phyloP scores from a whole-genome alignment of 2,329 filamentous ascomycete genomes.

The Calcarisporium arbuscula region DNA sequence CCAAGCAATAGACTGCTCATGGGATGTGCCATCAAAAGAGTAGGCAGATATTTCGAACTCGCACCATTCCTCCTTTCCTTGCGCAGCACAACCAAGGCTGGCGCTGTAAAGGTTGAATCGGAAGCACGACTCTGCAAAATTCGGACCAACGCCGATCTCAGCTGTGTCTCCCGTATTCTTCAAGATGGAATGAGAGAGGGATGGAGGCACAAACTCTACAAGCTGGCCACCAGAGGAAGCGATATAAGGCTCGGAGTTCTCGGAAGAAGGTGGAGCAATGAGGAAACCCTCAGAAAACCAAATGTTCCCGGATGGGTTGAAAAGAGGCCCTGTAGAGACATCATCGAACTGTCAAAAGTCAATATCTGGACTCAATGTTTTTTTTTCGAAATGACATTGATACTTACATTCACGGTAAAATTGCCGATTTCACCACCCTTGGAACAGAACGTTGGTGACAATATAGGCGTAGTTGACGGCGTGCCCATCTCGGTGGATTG shows the following conservation, averaged over 20 bases:
- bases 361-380: constrained; percentile 7
- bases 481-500: too few relatives aligned
- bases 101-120: constrained; percentile 33
- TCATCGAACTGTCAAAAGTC: constrained; percentile 28
- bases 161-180: constrained; percentile 26
- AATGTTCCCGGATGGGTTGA: constrained; percentile 32
- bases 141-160: constrained; percentile 33
- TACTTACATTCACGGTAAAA: constrained; percentile 29
- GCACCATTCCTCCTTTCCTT: constrained; percentile 29
- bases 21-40: constrained; percentile 22
- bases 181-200: constrained; percentile 16
- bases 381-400: too few relatives aligned
- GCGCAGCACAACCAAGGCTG: constrained; percentile 31
- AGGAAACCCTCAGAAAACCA: constrained; percentile 38
- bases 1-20: constrained; percentile 32
- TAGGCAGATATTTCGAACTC: constrained; percentile 37
- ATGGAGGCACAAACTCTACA: constrained; percentile 32
- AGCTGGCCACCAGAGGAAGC: constrained; percentile 34
- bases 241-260: constrained; percentile 24
- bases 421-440: constrained; percentile 29
- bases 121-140: constrained; percentile 29
- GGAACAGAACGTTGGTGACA: constrained; percentile 18
- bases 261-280: constrained; percentile 27
- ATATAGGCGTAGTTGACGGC: constrained; percentile 2
- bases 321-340: constrained; percentile 27